phyloP scores from a whole-genome alignment of 2,329 filamentous ascomycete species.

The Trichothecium roseum region DNA sequence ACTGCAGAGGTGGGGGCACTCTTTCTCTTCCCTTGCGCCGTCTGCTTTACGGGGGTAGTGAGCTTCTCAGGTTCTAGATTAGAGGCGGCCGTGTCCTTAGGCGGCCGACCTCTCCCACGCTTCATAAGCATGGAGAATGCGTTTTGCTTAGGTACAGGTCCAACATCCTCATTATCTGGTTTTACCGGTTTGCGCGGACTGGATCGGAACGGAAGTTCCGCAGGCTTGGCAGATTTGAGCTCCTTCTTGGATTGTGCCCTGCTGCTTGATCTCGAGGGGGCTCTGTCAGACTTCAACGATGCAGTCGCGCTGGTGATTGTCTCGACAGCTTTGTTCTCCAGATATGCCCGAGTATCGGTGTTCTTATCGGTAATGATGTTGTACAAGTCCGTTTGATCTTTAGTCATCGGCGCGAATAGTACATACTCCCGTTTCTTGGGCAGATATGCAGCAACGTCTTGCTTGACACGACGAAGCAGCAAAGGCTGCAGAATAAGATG shows the following conservation, averaged over 20 bases:
- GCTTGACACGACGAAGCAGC: conserved; percentile 77
- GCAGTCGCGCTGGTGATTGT: conserved; percentile 32
- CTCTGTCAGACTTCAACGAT: conserved; percentile 19
- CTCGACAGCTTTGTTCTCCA: conserved; percentile 70
- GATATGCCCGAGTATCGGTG: conserved; percentile 57
- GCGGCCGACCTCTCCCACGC: conserved; percentile 12
- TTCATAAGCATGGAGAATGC: conserved; percentile 48
- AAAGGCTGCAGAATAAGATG: conserved; percentile 91
- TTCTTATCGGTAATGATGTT: conserved; percentile 49
- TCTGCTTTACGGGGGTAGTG: conserved; percentile 9
- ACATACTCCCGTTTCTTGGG: conserved; percentile 97
- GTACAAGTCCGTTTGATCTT: conserved; percentile 86
- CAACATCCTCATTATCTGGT: conserved; percentile 6
- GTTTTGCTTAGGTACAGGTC: conserved; percentile 19
- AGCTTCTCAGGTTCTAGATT: conserved; percentile 12
- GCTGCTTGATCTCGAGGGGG: conserved; percentile 18
- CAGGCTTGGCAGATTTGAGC: conserved; percentile 8
- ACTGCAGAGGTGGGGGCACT: conserved; percentile 16
- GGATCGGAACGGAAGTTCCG: conserved; percentile 23
- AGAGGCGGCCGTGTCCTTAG: conserved; percentile 8
- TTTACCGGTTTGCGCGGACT: conserved; percentile 16
- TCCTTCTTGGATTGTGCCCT: conserved; percentile 6
- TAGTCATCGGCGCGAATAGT: conserved; percentile 82
- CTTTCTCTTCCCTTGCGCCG: conserved; percentile 19
- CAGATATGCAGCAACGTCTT: conserved; percentile 83